These are phyloP conservation scores for Scheffersomyces stambukii DNA, from an alignment of 1,139 yeast genomes.

Conservation along the genomic window DNA sequence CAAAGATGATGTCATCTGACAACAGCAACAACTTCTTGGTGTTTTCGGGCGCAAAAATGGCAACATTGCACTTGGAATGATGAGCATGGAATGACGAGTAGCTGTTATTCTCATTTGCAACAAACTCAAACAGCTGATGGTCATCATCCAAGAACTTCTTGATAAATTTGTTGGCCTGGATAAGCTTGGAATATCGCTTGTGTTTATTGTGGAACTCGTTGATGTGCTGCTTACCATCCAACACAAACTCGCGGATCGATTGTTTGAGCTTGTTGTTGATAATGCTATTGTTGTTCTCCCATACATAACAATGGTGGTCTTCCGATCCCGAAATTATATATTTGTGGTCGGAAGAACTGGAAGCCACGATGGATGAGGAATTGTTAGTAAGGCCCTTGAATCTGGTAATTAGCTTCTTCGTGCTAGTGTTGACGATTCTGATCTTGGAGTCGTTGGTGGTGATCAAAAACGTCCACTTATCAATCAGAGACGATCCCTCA, in stretches of 20 bases:
- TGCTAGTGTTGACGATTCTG: slow-evolving; percentile 58
- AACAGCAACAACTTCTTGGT: slow-evolving; percentile 63
- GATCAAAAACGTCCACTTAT: slow-evolving; percentile 41
- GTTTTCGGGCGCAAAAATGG: slow-evolving; percentile 73
- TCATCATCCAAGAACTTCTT: slow-evolving; percentile 24
- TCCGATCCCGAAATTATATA: slow-evolving; percentile 60
- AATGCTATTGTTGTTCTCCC: slow-evolving; percentile 50
- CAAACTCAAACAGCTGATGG: slow-evolving; percentile 21
- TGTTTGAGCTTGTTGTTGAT: slow-evolving; percentile 35
- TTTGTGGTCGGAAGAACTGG: slow-evolving; percentile 51
- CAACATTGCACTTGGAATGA: slow-evolving; percentile 67
- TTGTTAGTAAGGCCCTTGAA: slow-evolving; percentile 73
- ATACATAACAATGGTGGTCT: slow-evolving; percentile 68
- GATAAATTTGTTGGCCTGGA: slow-evolving; percentile 31
- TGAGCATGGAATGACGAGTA: slow-evolving; percentile 77
- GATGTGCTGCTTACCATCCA: slow-evolving; percentile 34
- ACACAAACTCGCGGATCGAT: slow-evolving; percentile 31
- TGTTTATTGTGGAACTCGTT: slow-evolving; percentile 29
- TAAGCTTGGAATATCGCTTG: slow-evolving; percentile 25
- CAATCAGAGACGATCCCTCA: slow-evolving; percentile 9
- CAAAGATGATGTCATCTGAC: slow-evolving; percentile 77
- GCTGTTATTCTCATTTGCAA: slow-evolving; percentile 47
- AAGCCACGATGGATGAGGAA: slow-evolving; percentile 69
- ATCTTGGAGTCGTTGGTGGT: slow-evolving; percentile 82
- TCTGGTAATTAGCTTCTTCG: slow-evolving; percentile 56